Conservation (phyloP, 805 yeast genomes). For the Millerago galiae region DNA sequence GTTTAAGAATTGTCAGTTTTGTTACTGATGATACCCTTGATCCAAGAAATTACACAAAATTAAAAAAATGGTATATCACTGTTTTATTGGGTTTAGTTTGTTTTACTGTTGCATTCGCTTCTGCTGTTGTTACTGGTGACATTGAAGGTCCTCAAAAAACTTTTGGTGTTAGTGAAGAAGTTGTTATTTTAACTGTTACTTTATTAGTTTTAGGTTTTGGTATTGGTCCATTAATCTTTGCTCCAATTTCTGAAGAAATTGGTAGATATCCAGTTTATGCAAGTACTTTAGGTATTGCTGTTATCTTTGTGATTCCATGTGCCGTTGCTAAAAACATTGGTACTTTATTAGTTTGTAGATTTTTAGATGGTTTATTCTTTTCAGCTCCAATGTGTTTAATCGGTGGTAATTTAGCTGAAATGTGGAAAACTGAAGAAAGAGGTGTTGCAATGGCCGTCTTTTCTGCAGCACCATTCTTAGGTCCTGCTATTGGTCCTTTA, state of each 20-base stretch:
- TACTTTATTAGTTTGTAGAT: slow-evolving; percentile 56
- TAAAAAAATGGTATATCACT: slow-evolving; percentile 46
- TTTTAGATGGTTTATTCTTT: slow-evolving; percentile 62
- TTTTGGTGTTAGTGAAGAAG: slow-evolving; percentile 52
- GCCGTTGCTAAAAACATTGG: slow-evolving; percentile 56
- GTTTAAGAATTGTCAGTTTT: slow-evolving; percentile 51
- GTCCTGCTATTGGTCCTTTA: slow-evolving; percentile 61
- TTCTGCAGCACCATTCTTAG: slow-evolving; percentile 67
- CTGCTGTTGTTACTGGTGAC: slow-evolving; percentile 62
- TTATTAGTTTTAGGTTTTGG: slow-evolving; percentile 59
- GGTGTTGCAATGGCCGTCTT: slow-evolving; percentile 66
- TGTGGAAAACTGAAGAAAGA: slow-evolving; percentile 57
- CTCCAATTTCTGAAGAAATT: slow-evolving; percentile 58
- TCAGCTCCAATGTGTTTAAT: slow-evolving; percentile 72
- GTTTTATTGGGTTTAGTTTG: slow-evolving; percentile 43
- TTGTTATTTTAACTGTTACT: slow-evolving; percentile 51
- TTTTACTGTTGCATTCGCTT: slow-evolving; percentile 54
- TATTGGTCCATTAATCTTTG: slow-evolving; percentile 56
- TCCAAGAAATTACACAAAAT: slow-evolving; percentile 42
- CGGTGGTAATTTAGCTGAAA: slow-evolving; percentile 69
- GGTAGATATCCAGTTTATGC: slow-evolving; percentile 51
- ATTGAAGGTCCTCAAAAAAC: slow-evolving; percentile 43
- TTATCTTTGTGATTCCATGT: slow-evolving; percentile 57
- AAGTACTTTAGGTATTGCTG: slow-evolving; percentile 45
- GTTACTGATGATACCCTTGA: slow-evolving; percentile 40